Evolutionary conservation across 2,329 filamentous ascomycete species (phyloP), one percentile per base, ranked within the genome.

Genomic region (Rachicladosporium sp.): DNA sequence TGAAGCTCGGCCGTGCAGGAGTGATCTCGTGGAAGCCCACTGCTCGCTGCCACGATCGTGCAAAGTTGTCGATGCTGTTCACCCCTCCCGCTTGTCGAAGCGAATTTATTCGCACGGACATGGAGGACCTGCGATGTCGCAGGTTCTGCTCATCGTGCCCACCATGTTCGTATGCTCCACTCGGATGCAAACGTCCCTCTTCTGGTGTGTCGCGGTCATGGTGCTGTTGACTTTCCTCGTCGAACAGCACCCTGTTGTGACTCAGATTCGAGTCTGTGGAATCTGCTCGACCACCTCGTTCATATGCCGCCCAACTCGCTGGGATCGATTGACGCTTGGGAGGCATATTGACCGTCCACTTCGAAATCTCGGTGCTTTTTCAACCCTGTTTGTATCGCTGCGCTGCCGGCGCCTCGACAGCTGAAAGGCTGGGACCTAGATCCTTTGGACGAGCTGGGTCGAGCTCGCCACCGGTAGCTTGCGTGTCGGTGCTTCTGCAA

Each of bases 41-140:
- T 30, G 89, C 89, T 58, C 89, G 79, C 62, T 89, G 85, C 82
- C 87, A 94, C 51, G 85, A 93, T 44, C 82, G 76, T 33, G 88
- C 84, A 58, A 96, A 96, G 54, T 88, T 93, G 55, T 91, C 81
- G 52, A 96, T 82, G 61, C 84, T 93, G 67, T 96, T 96, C 45
- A 88, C 81, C 37, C 89, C 89, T 47, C 89, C 91, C 35, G 84
- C 80, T 44, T 93, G 79, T 49, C 83, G 52, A 12, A 68, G 45
- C 4, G 68, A 62, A 35, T 64, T 61, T 40, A 74, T 57, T 36
- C 71, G 68, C 54, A 71, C 62, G 6, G 64, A 63, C 50, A 70
- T 62, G 6, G 67, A 70, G 15, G 68, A 70, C 52, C 64, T 55
- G 38, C 64, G 54, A 29, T 56, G 46, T 23, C 63, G 54, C 36